Conservation (phyloP, 2,329 filamentous ascomycete genomes). For the Fusarium verrucosum region DNA sequence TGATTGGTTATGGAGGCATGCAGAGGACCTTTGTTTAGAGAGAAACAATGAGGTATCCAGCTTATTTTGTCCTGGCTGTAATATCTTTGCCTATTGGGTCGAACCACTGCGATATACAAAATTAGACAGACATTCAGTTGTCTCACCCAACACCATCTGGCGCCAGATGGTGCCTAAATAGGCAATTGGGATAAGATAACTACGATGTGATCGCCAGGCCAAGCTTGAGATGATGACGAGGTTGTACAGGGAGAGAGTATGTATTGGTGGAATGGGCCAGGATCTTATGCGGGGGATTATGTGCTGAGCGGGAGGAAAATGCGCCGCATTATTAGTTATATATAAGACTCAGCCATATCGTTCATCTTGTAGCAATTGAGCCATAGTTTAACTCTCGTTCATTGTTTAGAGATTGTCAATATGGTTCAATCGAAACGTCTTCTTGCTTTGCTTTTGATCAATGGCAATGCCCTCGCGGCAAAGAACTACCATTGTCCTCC, state of each 20-base stretch:
- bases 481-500: conserved; percentile 20
- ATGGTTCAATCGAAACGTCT: not conserved
- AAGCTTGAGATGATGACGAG: not conserved
- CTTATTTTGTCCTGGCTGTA: no score
- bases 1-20: no score
- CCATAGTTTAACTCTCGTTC: no score
- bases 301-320: not conserved
- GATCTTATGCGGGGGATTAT: not conserved
- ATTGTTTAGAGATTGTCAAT: not conserved
- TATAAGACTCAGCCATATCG: not conserved
- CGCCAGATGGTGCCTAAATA: not conserved
- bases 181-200: not conserved
- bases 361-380: not conserved
- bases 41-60: no score
- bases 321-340: not conserved
- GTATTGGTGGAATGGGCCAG: not conserved
- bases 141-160: not conserved
- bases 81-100: no score
- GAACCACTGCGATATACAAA: no score
- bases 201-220: not conserved
- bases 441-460: not conserved
- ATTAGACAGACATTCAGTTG: not conserved
- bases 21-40: no score
- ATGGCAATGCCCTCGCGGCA: conserved; percentile 4
- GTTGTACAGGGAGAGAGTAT: no score